Evolutionary conservation across 441 rosid genomes (phyloP), one percentile per base, ranked within the genome.

Genomic region (Raphanus hybrid): DNA sequence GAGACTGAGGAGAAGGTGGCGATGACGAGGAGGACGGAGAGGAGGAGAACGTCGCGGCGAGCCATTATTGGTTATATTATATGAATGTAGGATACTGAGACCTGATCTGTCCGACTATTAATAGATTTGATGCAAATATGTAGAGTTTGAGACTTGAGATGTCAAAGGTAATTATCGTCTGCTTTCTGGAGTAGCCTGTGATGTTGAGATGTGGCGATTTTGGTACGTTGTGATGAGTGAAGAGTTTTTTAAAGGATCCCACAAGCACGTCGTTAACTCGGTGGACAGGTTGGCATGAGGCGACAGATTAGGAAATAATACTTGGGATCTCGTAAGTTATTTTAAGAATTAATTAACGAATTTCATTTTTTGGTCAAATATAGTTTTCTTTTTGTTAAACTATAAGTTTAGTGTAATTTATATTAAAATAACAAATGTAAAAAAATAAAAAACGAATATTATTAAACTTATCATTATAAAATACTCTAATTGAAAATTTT

Each of bases 1-100:
- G 84, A 62, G 69, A 75, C 9, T 41, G 73, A 10, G 75, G 82
- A 60, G 75, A 74, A 27, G 70, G 84, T 64, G 73, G 87, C 20
- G 74, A 88, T 64, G 76, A 64, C n/a, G 14, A 85, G 76, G 77
- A 75, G 48, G 79, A 73, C 32, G 6, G 74, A 39, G 37, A 67
- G 67, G 48, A 75, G 76, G 79, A 86, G 55, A 58, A 78, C 34
- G 48, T 75, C 72, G 29, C 35, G 20, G 61, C 48, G 66, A 75
- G 72, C 26, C 78, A 75, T 66, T 27, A 0, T 65, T 10, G 8
- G 26, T 23, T 29, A 3, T 4, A 11, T 65, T 29, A 16, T 63
- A 20, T 57, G 76, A 41, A 65, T 59, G 64, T 50, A 37, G 58
- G 18, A 58, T 29, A 32, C 1, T 41, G 68, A 66, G 73, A 78